phyloP scores from a whole-genome alignment of 176 grass and related monocot genomes.

The Raddia distichophylla region DNA sequence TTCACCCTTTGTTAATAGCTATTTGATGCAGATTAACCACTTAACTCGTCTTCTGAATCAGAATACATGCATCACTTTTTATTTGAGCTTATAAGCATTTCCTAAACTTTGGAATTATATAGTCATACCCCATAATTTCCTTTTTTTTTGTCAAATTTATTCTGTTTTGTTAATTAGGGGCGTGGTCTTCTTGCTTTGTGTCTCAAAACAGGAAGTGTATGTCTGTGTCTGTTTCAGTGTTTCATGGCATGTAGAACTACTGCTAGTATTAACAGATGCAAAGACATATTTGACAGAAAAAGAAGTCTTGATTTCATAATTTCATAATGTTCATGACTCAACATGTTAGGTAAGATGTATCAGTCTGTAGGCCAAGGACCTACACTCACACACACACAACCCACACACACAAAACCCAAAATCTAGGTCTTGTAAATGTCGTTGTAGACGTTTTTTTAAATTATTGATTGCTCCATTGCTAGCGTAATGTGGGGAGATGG shows the following conservation, averaged over 20 bases:
- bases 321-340: not conserved
- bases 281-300: not conserved
- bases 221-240: not conserved
- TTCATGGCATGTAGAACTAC: slow-evolving; percentile 13
- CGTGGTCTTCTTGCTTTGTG: not conserved
- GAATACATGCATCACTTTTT: not conserved
- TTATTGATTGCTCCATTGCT: not conserved
- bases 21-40: not conserved
- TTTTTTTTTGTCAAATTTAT: not conserved
- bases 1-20: not conserved
- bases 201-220: not conserved
- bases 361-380: too few relatives aligned
- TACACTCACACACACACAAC: too few relatives aligned
- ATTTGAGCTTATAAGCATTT: not conserved
- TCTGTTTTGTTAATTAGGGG: not conserved
- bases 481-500: not conserved
- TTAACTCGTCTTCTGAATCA: slow-evolving; percentile 11
- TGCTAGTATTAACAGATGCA: not conserved
- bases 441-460: too few relatives aligned
- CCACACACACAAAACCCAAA: too few relatives aligned
- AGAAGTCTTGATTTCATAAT: not conserved
- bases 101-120: not conserved
- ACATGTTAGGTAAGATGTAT: not conserved
- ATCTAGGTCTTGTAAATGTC: too few relatives aligned
- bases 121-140: not conserved